Evolutionary conservation across 2,329 filamentous ascomycete genomes (phyloP).

Genomic region (Trichoderma koningiopsis): DNA sequence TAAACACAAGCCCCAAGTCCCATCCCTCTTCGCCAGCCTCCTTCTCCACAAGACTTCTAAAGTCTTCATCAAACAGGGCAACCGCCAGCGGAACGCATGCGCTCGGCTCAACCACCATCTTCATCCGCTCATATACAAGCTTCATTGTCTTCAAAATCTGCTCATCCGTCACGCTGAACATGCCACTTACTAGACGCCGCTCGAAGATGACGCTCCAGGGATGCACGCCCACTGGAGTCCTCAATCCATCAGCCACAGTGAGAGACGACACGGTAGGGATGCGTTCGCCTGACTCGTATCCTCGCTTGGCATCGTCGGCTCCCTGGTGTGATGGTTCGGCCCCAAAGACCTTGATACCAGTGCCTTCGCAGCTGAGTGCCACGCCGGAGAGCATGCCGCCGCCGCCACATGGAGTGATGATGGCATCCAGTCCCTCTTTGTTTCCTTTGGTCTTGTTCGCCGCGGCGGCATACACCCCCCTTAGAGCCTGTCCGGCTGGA

Average conservation of each 20-base stretch:
- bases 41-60: conserved; percentile 67
- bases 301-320: conserved; percentile 78
- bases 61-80: conserved; percentile 82
- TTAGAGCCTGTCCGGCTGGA: neutral
- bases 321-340: conserved; percentile 83
- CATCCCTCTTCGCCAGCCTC: conserved; percentile 75
- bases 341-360: conserved; percentile 76
- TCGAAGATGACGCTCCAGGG: conserved; percentile 81
- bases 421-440: conserved; percentile 57
- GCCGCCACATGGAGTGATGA: conserved; percentile 83
- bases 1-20: conserved; percentile 65
- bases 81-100: conserved; percentile 82
- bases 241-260: conserved; percentile 85
- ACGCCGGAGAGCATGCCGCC: conserved; percentile 86
- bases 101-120: conserved; percentile 88
- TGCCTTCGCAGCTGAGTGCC: conserved; percentile 73
- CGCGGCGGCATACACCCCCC: conserved; percentile 13
- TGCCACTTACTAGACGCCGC: conserved; percentile 65
- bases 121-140: conserved; percentile 82
- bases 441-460: conserved; percentile 27
- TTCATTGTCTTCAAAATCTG: conserved; percentile 78
- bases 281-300: conserved; percentile 64
- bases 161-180: conserved; percentile 76
- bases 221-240: conserved; percentile 75
- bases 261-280: conserved; percentile 70